Evolutionary conservation across 371 early-diverging fungal genomes (phyloP).

Genomic region (Apophysomyces sp.): DNA sequence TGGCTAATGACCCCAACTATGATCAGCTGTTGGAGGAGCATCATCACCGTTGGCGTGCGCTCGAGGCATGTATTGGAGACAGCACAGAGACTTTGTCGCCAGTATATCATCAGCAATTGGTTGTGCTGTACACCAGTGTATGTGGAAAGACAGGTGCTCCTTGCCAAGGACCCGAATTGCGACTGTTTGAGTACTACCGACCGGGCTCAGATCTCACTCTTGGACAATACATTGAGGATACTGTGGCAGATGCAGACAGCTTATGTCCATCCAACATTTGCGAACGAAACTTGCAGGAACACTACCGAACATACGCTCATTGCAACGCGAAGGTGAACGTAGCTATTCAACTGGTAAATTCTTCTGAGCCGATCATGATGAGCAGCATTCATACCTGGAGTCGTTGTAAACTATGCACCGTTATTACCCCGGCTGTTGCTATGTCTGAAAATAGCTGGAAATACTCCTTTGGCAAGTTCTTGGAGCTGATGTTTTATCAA

Average conservation of each 20-base stretch:
- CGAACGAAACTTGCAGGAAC: conserved; percentile 67
- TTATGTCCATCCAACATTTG: conserved; percentile 74
- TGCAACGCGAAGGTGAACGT: conserved; percentile 76
- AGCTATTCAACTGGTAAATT: conserved; percentile 57
- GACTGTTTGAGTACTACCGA: conserved; percentile 79
- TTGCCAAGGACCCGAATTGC: conserved; percentile 74
- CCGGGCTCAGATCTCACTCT: conserved; percentile 78
- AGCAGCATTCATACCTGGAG: conserved; percentile 83
- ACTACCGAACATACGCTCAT: conserved; percentile 85
- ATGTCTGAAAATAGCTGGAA: conserved; percentile 89
- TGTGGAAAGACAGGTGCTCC: conserved; percentile 57
- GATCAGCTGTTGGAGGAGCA: conserved; percentile 55
- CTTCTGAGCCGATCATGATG: conserved; percentile 53
- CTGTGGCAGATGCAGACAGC: conserved; percentile 66
- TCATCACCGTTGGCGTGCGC: conserved; percentile 46
- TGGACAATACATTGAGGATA: conserved; percentile 84
- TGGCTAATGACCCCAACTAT: conserved; percentile 44
- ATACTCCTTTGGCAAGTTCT: conserved; percentile 93
- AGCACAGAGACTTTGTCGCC: conserved; percentile 60
- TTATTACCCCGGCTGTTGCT: conserved; percentile 60
- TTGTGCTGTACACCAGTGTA: conserved; percentile 63
- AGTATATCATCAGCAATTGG: conserved; percentile 66
- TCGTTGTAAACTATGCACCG: conserved; percentile 70
- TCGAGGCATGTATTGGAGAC: conserved; percentile 52
- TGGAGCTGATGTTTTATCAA: conserved; percentile 88